Evolutionary conservation across 805 yeast species (phyloP).

Genomic region (Candida quercuum): DNA sequence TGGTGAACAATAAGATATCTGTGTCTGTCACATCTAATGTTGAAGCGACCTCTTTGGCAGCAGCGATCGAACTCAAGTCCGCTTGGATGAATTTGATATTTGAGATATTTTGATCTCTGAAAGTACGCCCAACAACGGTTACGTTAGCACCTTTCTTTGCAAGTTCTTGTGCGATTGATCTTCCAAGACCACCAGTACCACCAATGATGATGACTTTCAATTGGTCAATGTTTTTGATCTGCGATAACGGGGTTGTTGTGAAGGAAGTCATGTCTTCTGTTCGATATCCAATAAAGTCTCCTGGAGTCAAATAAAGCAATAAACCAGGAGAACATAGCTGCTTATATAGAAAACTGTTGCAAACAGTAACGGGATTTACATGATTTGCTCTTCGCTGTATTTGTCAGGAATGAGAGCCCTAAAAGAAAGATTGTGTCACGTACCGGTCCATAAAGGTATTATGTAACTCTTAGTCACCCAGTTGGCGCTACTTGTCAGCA

Average conservation of each 20-base stretch:
- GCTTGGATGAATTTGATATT: conserved; percentile 28
- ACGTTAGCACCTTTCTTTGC: conserved; percentile 27
- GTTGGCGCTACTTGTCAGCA: too few species aligned
- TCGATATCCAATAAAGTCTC: too few species aligned
- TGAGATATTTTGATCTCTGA: conserved; percentile 23
- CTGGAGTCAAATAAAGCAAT: too few species aligned
- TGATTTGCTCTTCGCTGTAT: too few species aligned
- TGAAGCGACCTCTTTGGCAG: conserved; percentile 21
- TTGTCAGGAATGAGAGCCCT: too few species aligned
- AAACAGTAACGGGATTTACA: too few species aligned
- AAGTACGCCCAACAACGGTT: conserved; percentile 31
- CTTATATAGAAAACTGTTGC: too few species aligned
- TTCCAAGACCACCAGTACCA: conserved; percentile 37
- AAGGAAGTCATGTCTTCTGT: neutral
- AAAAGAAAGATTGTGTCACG: too few species aligned
- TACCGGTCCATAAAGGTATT: too few species aligned
- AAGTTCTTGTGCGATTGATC: conserved; percentile 25
- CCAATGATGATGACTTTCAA: conserved; percentile 26
- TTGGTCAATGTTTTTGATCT: neutral
- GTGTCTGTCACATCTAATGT: conserved; percentile 17
- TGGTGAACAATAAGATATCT: conserved; percentile 31
- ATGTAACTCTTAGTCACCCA: too few species aligned
- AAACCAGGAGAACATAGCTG: too few species aligned
- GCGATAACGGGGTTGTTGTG: neutral
- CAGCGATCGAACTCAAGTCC: conserved; percentile 28